Evolutionary conservation across 2,329 filamentous ascomycete species (phyloP).

Genomic region (Aspergillus proliferans): DNA sequence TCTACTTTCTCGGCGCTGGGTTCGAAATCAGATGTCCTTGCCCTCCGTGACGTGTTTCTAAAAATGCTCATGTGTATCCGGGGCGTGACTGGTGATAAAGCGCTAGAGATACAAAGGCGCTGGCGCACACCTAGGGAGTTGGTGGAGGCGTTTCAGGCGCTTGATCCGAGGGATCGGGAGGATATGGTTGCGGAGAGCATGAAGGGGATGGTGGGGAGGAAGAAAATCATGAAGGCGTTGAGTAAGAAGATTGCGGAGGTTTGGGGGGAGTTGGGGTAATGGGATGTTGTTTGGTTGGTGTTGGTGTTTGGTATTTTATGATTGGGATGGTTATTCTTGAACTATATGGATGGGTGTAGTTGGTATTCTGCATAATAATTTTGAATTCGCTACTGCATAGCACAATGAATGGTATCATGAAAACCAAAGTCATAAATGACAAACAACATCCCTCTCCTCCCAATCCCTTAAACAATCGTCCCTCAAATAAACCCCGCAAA

Average conservation of each 20-base stretch:
- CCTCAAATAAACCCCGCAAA: not conserved
- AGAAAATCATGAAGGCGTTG: slow-evolving; percentile 60
- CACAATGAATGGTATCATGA: not conserved
- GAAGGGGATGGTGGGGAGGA: slow-evolving; percentile 55
- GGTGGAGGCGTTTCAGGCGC: slow-evolving; percentile 60
- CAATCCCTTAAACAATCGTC: not conserved
- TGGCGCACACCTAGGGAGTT: slow-evolving; percentile 70
- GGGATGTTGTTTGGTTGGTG: not conserved
- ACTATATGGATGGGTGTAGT: not conserved
- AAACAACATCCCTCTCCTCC: not conserved
- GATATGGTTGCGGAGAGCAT: slow-evolving; percentile 56
- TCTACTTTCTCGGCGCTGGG: slow-evolving; percentile 64
- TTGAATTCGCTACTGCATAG: not conserved
- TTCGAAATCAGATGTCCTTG: slow-evolving; percentile 69
- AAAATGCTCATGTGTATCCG: slow-evolving; percentile 82
- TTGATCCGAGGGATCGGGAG: slow-evolving; percentile 49
- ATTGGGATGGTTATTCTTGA: not conserved
- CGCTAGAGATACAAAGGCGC: slow-evolving; percentile 69
- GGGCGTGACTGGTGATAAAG: slow-evolving; percentile 70
- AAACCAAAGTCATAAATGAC: not conserved
- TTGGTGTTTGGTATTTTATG: not conserved
- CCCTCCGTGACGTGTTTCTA: slow-evolving; percentile 66
- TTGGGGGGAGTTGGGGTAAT: slow-evolving; percentile 49
- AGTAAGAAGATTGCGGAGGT: slow-evolving; percentile 67
- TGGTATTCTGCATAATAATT: not conserved